These are phyloP conservation scores for Manihot esculenta DNA, from an alignment of 441 rosid species.

Conservation along the genomic window DNA sequence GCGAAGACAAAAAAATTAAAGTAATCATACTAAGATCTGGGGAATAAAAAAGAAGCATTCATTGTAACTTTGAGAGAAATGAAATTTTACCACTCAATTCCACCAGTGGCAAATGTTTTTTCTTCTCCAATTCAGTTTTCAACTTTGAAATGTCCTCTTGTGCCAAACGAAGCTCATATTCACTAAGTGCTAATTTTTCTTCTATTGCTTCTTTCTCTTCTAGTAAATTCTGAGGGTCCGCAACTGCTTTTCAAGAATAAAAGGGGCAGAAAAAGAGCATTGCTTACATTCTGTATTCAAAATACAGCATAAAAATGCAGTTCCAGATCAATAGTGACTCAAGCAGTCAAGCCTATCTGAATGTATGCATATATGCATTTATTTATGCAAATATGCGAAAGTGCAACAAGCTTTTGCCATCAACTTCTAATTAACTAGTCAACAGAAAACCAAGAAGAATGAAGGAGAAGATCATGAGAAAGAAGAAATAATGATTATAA, in stretches of 20 bases:
- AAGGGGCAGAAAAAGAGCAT: conserved; percentile 21
- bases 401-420: neutral
- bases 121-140: conserved; percentile 67
- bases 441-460: neutral
- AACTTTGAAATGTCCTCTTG: conserved; percentile 79
- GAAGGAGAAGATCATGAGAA: neutral
- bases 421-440: neutral
- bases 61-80: neutral
- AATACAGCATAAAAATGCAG: conserved; percentile 19
- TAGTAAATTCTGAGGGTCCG: conserved; percentile 85
- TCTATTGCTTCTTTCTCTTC: conserved; percentile 79
- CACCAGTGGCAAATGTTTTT: conserved; percentile 40
- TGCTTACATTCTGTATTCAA: conserved; percentile 23
- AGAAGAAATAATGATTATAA: neutral
- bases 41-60: neutral
- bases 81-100: conserved; percentile 50
- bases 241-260: conserved; percentile 53
- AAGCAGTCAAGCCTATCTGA: neutral
- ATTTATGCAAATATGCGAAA: neutral
- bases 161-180: conserved; percentile 85
- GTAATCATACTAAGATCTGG: neutral
- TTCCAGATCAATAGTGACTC: conserved; percentile 4
- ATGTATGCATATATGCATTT: neutral
- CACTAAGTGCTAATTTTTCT: conserved; percentile 78
- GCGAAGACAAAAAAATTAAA: neutral